Evolutionary conservation across 2,329 filamentous ascomycete species (phyloP), one percentile per base, ranked within the genome.

Genomic region (Calonectria pauciramosa): DNA sequence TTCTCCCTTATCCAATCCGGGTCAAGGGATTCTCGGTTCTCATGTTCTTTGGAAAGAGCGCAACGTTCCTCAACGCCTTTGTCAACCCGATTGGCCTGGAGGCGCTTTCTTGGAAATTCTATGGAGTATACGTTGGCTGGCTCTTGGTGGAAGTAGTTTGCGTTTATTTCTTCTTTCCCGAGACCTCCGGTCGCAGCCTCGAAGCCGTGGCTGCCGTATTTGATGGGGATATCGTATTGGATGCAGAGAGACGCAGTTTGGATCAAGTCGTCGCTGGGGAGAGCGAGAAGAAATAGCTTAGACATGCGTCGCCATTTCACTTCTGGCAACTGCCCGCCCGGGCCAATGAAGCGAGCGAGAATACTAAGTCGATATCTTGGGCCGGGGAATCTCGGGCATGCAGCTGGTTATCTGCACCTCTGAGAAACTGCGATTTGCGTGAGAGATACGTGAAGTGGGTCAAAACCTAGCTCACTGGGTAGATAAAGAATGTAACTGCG

Each of bases 1-100:
- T 79, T 1, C 30, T 79, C 1, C 70, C 64, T 2, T 76, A 79
- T 7, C 68, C 71, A 1, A 77, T 79, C 13, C 65, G 75, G 2
- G 70, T 75, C 2, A 79, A 77, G 34, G 73, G 77, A 0, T 75
- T 75, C 44, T 79, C 77, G 0, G 36, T 79, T 2, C 69, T 79
- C 20, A 77, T 79, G 67, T 78, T 78, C 68, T 74, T 75, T 10
- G 73, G 73, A 20, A 75, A 75, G 36, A 49, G 36, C 4, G 73
- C 72, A 6, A 51, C 56, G 3, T 75, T 75, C 30, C 34, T 75
- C 56, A 74, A 75, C 41, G 34, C 65, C 3, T 72, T 75, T 47
- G 73, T 75, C n/a, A 75, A 75, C 2, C 65, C 70, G 2, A 72
- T 75, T 18, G 73, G 65, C 26, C 56, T 75, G 4, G 54, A 75